These are phyloP conservation scores for Dendrobium chrysotoxum DNA, from an alignment of 106 monocot genomes.

Conservation along the genomic window DNA sequence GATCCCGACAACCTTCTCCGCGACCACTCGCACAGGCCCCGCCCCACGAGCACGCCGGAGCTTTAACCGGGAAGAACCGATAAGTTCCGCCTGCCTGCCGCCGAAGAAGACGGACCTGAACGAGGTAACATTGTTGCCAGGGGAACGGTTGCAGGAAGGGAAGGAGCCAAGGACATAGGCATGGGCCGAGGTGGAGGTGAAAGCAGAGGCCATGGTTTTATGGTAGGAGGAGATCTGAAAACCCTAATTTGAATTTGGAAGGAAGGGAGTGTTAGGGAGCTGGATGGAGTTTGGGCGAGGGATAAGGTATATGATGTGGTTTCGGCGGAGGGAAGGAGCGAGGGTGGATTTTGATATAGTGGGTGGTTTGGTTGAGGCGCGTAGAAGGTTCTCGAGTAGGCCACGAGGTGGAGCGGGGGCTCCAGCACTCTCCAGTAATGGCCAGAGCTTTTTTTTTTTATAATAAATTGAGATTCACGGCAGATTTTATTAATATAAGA, in stretches of 20 bases:
- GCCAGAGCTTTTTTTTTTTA: too few species aligned
- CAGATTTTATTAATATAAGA: too few species aligned
- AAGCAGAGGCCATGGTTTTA: slow-evolving; percentile 26
- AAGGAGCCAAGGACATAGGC: slow-evolving; percentile 27
- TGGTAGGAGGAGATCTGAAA: not conserved
- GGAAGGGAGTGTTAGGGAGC: not conserved
- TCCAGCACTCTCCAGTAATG: not conserved
- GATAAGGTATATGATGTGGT: not conserved
- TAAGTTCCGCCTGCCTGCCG: not conserved
- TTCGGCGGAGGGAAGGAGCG: slow-evolving; percentile 6
- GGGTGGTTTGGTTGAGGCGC: not conserved
- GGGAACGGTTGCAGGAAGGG: slow-evolving; percentile 11
- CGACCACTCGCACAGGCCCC: not conserved
- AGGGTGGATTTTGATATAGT: not conserved
- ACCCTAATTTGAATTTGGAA: not conserved
- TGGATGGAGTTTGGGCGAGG: not conserved
- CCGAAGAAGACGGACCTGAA: slow-evolving; percentile 21
- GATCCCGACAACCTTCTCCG: slow-evolving; percentile 60
- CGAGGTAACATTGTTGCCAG: not conserved
- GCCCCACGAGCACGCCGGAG: not conserved
- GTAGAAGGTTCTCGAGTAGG: slow-evolving; percentile 18
- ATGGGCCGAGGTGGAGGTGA: slow-evolving; percentile 30
- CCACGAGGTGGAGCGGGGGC: not conserved
- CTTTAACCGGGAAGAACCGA: not conserved
- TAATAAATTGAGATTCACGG: too few species aligned